Base-by-base conservation (phyloP, 1,139 yeast genomes). In the Kodamaea suecica region DNA sequence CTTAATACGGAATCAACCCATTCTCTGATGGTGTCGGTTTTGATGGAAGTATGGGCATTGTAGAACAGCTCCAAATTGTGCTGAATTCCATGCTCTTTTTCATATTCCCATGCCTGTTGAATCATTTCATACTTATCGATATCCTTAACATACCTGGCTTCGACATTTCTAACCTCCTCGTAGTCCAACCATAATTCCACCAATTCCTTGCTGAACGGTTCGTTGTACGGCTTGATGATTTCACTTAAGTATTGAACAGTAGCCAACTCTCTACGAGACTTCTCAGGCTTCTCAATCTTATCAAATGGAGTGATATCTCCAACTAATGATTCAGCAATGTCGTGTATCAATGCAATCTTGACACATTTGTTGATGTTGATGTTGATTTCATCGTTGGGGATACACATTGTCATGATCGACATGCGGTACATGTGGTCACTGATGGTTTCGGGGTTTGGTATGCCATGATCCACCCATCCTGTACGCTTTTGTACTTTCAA, bases 361-460 rank as follows among this genome's bases (percentile, higher is more conserved):
- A 81, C 84, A 67, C 97, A 88, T 47, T 76, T 79, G 61, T 47
- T 43, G 30, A 41, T 44, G 40, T 50, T 63, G 27, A 58, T 53
- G 41, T 60, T 58, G 30, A 67, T 59, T 10, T 57, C 49, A 6
- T 44, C 40, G 30, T 60, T 51, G 11, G 84, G 82, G 27, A 85
- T 72, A 23, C 86, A 61, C 84, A 90, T 76, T 16, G 95, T 70
- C 36, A 90, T 79, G 29, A 90, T 69, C 4, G 90, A 80, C 97
- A 94, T 92, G 42, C 99, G 74, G 57, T 92, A 92, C 97, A 92
- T 92, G 59, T 92, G 99, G 59, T 92, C 98, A 12, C 90, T 74
- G 38, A 92, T 90, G 33, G 90, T 80, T 59, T 92, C 94, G 1
- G 74, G 73, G 19, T 61, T 51, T 0, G 78, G 72, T 23, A 92